These are phyloP conservation scores for Puccinia polysora DNA, from an alignment of 1,284 basidiomycete genomes.

Conservation along the genomic window DNA sequence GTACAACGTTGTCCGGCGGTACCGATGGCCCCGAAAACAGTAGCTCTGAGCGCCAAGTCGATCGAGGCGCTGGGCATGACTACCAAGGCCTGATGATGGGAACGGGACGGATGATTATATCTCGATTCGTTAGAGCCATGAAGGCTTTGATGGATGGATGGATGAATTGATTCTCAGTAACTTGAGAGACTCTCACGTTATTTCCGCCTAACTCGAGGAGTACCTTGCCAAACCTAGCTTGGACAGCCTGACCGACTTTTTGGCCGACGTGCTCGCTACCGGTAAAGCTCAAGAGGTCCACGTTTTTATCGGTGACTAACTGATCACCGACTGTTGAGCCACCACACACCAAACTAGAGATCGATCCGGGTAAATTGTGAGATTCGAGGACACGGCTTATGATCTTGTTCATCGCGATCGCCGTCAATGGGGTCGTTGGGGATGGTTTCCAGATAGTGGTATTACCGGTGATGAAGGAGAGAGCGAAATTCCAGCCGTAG, in stretches of 20 bases:
- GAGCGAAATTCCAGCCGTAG: constrained; percentile 71
- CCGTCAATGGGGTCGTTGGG: constrained; percentile 76
- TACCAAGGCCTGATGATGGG: constrained; percentile 70
- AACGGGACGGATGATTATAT: neutral
- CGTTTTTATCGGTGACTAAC: constrained; percentile 66
- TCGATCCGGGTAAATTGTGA: constrained; percentile 75
- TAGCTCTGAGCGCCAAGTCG: constrained; percentile 74
- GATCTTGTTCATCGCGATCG: constrained; percentile 82
- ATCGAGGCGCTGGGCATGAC: constrained; percentile 91
- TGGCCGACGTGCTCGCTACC: constrained; percentile 83
- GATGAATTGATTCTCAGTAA: neutral
- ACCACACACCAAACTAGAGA: constrained; percentile 75
- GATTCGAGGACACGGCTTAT: constrained; percentile 72
- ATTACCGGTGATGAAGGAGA: constrained; percentile 85
- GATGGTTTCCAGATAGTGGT: constrained; percentile 93
- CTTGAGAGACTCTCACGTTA: constrained; percentile 57
- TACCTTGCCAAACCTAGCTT: constrained; percentile 73
- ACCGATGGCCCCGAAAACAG: constrained; percentile 89
- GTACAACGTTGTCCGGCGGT: constrained; percentile 94
- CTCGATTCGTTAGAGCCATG: neutral
- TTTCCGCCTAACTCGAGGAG: constrained; percentile 93
- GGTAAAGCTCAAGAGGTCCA: constrained; percentile 84
- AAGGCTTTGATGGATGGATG: too few relatives aligned
- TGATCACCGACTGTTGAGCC: constrained; percentile 73
- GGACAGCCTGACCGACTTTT: constrained; percentile 73